Percentiles rank a stretch among this genome's conserved stretches.
These are phyloP conservation scores for Prunus fruticosa DNA, from an alignment of 306 rosid species.

Conservation along the genomic window DNA sequence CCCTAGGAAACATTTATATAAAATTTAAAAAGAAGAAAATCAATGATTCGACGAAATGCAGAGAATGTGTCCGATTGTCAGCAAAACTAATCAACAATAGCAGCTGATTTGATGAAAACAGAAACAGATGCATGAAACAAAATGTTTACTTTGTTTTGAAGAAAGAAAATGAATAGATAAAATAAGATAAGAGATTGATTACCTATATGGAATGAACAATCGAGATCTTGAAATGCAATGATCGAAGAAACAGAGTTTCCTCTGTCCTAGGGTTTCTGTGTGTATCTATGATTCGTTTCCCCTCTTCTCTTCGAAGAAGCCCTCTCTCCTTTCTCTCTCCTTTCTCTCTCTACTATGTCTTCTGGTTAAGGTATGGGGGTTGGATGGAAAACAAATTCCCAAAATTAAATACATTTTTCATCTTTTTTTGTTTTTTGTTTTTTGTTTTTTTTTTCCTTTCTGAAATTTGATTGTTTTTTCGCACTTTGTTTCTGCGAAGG, in stretches of 20 bases:
- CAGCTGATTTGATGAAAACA: constrained; percentile 19
- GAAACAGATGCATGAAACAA: constrained; percentile 32
- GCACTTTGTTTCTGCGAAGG: background rate
- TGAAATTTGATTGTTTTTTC: background rate
- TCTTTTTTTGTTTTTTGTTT: background rate
- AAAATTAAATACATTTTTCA: background rate
- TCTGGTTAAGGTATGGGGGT: constrained; percentile 44
- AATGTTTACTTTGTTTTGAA: background rate
- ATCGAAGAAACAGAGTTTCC: constrained; percentile 31
- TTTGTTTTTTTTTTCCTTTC: background rate
- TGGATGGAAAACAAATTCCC: constrained; percentile 18
- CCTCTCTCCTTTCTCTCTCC: constrained; percentile 9
- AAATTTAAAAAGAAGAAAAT: constrained; percentile 1
- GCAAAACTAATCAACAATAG: constrained; percentile 15
- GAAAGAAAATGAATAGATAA: background rate
- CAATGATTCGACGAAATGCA: constrained; percentile 14
- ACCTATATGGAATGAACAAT: constrained; percentile 54
- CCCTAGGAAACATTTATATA: background rate
- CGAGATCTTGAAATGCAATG: constrained; percentile 67
- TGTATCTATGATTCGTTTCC: constrained; percentile 12
- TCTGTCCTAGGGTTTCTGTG: constrained; percentile 52
- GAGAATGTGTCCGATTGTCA: constrained; percentile 22
- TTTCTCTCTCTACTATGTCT: constrained; percentile 30
- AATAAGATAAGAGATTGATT: background rate
- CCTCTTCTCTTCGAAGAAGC: constrained; percentile 8